Base-by-base conservation (phyloP, 2,329 filamentous ascomycete genomes). In the Dichotomopilus funicola region DNA sequence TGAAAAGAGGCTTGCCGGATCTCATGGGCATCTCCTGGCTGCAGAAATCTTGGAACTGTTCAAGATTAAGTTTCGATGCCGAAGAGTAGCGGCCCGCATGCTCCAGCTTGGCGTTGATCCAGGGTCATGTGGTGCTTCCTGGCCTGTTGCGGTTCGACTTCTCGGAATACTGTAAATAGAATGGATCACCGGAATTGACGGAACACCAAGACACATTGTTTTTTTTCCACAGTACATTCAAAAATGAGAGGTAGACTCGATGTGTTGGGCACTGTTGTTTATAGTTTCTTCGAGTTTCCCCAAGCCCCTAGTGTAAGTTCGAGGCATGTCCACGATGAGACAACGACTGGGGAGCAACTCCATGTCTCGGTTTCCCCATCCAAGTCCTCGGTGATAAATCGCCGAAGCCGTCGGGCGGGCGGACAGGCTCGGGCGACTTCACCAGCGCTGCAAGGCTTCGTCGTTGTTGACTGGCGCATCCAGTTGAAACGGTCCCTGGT, bases 391-490 rank as follows among this genome's bases (percentile, higher is more conserved):
- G 53, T 53, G 34, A 46, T 41, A 53, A 37, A 36, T 51, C 51
- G 51, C 51, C 34, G 36, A 37, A 43, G 49, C 10, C 38, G 47
- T 37, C 48, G 53, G 44, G n/a, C 45, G 37, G 53, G 53, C 58
- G 58, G 58, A 53, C 55, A 57, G 49, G 49, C 51, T 59, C 57
- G 57, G 52, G 13, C 50, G 19, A 27, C 19, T 27, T 27, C 19
- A 27, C 19, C 19, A 27, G 9, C 12, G 12, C 5, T 27, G 35
- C 19, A 48, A 37, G 35, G 31, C 42, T 5, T 31, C 7, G 10
- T 6, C 42, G 19, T 9, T 33, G 33, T 27, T 43, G 13, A 27
- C 42, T 8, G 13, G 19, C 41, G 33, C 27, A 31, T 6, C 43
- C 19, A 45, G 12, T 38, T 12, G 8, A 8, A 38, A 8, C 36